Evolutionary conservation across 2,329 filamentous ascomycete genomes (phyloP), one percentile per base, ranked within the genome.

Genomic region (Thelonectria rubi): DNA sequence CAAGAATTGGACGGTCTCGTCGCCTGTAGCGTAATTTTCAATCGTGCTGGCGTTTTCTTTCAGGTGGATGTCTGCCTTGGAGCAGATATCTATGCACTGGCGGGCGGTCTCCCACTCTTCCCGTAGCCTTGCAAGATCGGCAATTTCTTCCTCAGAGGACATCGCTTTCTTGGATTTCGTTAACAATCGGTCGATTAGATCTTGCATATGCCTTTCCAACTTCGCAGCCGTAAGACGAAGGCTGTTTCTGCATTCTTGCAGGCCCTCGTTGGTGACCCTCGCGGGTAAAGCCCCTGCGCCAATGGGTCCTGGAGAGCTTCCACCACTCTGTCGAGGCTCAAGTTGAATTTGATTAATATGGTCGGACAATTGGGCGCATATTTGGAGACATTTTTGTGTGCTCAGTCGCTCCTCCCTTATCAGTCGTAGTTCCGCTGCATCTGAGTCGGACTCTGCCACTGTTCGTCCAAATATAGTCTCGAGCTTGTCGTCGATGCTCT

Each of bases 341-440:
- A 58, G 18, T 47, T 68, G 65, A 26, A 69, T 45, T 40, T 64
- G 62, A 15, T 50, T 52, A 20, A 67, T 70, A 26, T 70, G 68
- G 12, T 64, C 58, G 17, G 66, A 64, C 8, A 70, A 55, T 17
- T 66, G 61, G 20, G 55, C 54, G 24, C 66, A 69, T 39, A 70
- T 58, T 17, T 67, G 49, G 1, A 70, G 60, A 15, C 63, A 57
- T 51, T 70, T 67, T 40, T 69, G 59, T 37, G 65, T 67, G 57
- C 68, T 69, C 9, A 58, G 7, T 5, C 60, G 54, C 49, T 70
- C 65, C 32, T 65, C 63, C 24, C 61, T 51, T 30, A 70, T 64
- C 3, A 52, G 55, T 32, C 24, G 53, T 37, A 65, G 30, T 45
- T 62, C 55, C 9, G 10, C 18, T 14, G 47, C 60, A 49, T 60